Conservation (phyloP, 352 stramenopile species). For the Phytophthora lateralis region DNA sequence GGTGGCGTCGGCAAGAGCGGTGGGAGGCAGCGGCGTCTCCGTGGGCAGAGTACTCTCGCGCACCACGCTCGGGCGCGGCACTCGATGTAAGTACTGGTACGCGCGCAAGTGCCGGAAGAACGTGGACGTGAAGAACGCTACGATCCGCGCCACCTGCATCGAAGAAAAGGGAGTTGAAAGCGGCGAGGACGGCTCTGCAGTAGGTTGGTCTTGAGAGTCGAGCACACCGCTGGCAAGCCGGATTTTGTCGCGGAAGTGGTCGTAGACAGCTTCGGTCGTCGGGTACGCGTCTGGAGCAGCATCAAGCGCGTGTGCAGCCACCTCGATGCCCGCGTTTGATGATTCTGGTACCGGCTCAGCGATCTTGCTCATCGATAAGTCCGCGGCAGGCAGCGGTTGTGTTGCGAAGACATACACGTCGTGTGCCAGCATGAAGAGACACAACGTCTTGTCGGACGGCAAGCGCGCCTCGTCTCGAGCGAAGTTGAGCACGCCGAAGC, state of each 20-base stretch:
- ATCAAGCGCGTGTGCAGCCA: neutral
- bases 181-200: neutral
- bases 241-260: constrained; percentile 42
- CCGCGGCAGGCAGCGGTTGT: constrained; percentile 5
- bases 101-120: constrained; percentile 71
- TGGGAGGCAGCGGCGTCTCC: constrained; percentile 54
- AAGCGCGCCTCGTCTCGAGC: constrained; percentile 49
- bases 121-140: constrained; percentile 71
- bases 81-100: constrained; percentile 57
- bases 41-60: constrained; percentile 38
- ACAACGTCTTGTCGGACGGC: constrained; percentile 40
- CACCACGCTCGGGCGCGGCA: constrained; percentile 35
- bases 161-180: constrained; percentile 27
- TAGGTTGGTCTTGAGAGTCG: constrained; percentile 1
- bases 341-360: constrained; percentile 13
- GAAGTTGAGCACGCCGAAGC: constrained; percentile 72
- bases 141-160: constrained; percentile 56
- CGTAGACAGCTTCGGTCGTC: constrained; percentile 43
- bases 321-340: constrained; percentile 3
- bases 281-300: constrained; percentile 21
- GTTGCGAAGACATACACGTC: constrained; percentile 64
- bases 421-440: constrained; percentile 55
- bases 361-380: constrained; percentile 10
- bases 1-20: constrained; percentile 38
- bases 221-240: constrained; percentile 17